These are phyloP conservation scores for Xylaria sp. DNA, from an alignment of 2,329 filamentous ascomycete genomes.

Conservation along the genomic window DNA sequence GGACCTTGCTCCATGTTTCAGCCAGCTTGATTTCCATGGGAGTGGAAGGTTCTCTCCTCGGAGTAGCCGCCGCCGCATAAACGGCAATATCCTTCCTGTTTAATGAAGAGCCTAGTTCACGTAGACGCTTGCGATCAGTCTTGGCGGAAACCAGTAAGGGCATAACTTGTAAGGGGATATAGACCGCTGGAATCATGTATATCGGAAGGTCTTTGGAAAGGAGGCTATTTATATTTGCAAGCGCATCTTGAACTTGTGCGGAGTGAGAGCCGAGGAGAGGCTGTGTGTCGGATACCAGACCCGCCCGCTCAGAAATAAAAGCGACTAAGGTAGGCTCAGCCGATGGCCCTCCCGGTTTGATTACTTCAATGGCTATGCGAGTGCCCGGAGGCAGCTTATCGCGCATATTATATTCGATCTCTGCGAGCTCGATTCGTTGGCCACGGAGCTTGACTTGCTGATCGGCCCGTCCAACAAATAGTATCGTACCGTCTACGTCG, in stretches of 20 bases:
- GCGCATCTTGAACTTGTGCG: slow-evolving; percentile 37
- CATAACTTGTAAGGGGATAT: slow-evolving; percentile 52
- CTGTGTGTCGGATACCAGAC: slow-evolving; percentile 34
- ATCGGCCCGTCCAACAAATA: slow-evolving; percentile 68
- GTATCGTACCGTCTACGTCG: slow-evolving; percentile 56
- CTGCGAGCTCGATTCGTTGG: slow-evolving; percentile 65
- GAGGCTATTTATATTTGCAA: slow-evolving; percentile 34
- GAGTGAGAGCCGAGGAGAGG: slow-evolving; percentile 36
- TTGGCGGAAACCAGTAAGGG: slow-evolving; percentile 56
- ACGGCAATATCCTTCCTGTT: slow-evolving; percentile 48
- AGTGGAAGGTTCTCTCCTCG: slow-evolving; percentile 46
- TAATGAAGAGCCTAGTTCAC: slow-evolving; percentile 50
- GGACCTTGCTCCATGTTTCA: slow-evolving; percentile 46
- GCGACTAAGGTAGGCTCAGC: slow-evolving; percentile 53
- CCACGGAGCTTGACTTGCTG: slow-evolving; percentile 72
- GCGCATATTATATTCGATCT: slow-evolving; percentile 57
- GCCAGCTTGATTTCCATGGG: slow-evolving; percentile 47
- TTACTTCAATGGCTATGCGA: slow-evolving; percentile 54
- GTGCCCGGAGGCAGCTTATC: slow-evolving; percentile 50
- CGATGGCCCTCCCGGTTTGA: slow-evolving; percentile 48
- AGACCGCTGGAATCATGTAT: slow-evolving; percentile 57
- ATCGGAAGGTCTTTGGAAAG: slow-evolving; percentile 45
- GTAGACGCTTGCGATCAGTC: slow-evolving; percentile 55
- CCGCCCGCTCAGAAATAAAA: slow-evolving; percentile 45
- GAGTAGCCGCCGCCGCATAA: slow-evolving; percentile 40